Conservation (phyloP, 495 filamentous ascomycete species). For the Talaromyces proteolyticus region DNA sequence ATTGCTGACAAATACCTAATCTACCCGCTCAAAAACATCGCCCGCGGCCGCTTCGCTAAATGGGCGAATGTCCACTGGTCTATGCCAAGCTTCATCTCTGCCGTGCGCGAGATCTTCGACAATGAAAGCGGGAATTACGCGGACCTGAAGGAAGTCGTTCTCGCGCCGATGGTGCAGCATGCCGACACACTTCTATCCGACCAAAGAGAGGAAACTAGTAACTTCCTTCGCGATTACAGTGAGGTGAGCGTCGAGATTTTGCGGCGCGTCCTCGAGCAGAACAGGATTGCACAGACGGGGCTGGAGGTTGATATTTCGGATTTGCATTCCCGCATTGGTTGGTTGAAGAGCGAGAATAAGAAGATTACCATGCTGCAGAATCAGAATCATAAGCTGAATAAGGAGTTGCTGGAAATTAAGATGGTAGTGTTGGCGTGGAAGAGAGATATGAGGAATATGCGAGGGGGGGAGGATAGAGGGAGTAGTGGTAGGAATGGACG, state of each 20-base stretch:
- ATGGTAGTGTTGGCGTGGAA: slow-evolving; percentile 7
- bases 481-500: neutral
- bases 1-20: slow-evolving; percentile 32
- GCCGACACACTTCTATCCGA: slow-evolving; percentile 2
- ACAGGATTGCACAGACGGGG: neutral
- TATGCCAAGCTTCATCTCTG: slow-evolving; percentile 12
- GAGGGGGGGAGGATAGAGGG: neutral
- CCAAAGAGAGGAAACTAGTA: neutral
- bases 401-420: slow-evolving; percentile 8
- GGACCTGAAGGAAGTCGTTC: slow-evolving; percentile 4
- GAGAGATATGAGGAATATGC: slow-evolving; percentile 3
- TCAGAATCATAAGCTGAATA: slow-evolving; percentile 5
- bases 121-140: slow-evolving; percentile 6
- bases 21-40: slow-evolving; percentile 18
- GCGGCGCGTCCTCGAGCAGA: neutral
- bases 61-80: slow-evolving; percentile 7
- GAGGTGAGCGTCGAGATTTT: slow-evolving; percentile 3
- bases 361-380: slow-evolving; percentile 1
- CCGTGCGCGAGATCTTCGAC: slow-evolving; percentile 20
- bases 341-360: slow-evolving; percentile 4
- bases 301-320: slow-evolving; percentile 2
- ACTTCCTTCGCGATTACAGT: slow-evolving; percentile 4
- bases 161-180: slow-evolving; percentile 1
- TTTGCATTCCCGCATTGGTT: neutral
- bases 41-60: slow-evolving; percentile 22